Percentiles rank a stretch among this genome's conserved stretches.
phyloP scores from a whole-genome alignment of 768 basidiomycete species.

The Cystobasidium tubakii region DNA sequence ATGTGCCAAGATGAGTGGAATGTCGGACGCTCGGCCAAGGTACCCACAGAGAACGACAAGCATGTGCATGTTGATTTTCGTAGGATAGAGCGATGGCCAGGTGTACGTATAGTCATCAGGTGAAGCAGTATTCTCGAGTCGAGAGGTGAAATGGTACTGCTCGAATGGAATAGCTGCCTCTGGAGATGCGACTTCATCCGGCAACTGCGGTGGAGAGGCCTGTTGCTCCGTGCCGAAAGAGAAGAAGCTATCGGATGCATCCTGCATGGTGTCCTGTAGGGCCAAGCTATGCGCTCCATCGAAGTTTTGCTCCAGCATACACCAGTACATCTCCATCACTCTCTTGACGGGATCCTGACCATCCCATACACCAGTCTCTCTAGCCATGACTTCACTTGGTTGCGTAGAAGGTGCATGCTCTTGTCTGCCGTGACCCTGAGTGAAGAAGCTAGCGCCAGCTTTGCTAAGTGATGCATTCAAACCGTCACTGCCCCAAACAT shows the following conservation, averaged over 20 bases:
- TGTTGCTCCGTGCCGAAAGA: background rate
- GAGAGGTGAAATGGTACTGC: background rate
- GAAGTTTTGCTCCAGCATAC: background rate
- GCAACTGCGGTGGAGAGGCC: background rate
- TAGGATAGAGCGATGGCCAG: conserved; percentile 3
- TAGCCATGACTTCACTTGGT: background rate
- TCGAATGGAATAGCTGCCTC: background rate
- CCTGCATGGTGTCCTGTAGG: background rate
- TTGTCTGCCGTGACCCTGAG: background rate
- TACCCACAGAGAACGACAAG: conserved; percentile 16
- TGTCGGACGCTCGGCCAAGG: background rate
- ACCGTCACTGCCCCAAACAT: background rate
- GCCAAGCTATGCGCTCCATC: background rate
- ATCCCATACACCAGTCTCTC: background rate
- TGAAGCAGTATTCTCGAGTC: background rate
- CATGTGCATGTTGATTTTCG: conserved; percentile 27
- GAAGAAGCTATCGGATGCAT: background rate
- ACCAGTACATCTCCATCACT: conserved; percentile 3
- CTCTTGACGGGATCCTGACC: background rate
- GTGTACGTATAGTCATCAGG: background rate
- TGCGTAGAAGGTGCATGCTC: background rate
- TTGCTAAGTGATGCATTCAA: background rate
- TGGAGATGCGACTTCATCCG: conserved; percentile 1
- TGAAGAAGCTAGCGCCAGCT: background rate
- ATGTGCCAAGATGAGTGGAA: background rate